Percentiles rank a stretch among this genome's conserved stretches.
Evolutionary conservation across 176 grass and related monocot genomes (phyloP).

Genomic region (Areca catechu): DNA sequence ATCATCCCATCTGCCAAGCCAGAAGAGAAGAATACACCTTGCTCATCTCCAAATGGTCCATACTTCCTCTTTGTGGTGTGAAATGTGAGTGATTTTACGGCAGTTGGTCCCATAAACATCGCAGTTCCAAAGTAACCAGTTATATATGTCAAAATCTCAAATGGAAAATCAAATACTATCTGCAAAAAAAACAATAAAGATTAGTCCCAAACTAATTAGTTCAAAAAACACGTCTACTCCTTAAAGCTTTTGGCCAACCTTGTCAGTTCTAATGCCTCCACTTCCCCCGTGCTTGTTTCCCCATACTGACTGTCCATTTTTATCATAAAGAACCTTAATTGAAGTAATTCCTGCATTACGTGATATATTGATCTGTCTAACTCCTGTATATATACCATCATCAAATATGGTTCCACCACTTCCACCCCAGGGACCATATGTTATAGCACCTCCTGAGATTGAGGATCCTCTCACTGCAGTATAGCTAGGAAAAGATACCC

Average conservation of each 20-base stretch:
- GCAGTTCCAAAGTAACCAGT: constrained; percentile 66
- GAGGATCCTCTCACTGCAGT: constrained; percentile 38
- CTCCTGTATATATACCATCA: constrained; percentile 75
- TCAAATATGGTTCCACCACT: constrained; percentile 86
- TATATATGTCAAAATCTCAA: constrained; percentile 77
- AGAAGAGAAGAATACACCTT: constrained; percentile 76
- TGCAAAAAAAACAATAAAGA: constrained; percentile 16
- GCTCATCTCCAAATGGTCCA: constrained; percentile 72
- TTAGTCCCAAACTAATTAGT: not conserved
- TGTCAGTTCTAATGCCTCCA: constrained; percentile 50
- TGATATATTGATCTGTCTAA: constrained; percentile 68
- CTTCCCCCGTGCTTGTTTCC: constrained; percentile 65
- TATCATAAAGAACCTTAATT: constrained; percentile 77
- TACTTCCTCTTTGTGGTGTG: constrained; percentile 80
- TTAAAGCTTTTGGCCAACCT: constrained; percentile 27
- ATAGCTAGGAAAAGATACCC: constrained; percentile 49
- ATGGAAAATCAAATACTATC: constrained; percentile 72
- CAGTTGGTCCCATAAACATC: constrained; percentile 76
- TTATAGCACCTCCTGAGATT: constrained; percentile 35
- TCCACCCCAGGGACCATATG: constrained; percentile 92
- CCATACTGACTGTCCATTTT: constrained; percentile 84
- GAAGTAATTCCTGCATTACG: constrained; percentile 47
- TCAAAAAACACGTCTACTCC: not conserved
- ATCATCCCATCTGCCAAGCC: constrained; percentile 57
- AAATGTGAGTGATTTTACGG: constrained; percentile 65